Conservation (phyloP, 2,329 filamentous ascomycete genomes). For the Tolypocladium pustulatum region DNA sequence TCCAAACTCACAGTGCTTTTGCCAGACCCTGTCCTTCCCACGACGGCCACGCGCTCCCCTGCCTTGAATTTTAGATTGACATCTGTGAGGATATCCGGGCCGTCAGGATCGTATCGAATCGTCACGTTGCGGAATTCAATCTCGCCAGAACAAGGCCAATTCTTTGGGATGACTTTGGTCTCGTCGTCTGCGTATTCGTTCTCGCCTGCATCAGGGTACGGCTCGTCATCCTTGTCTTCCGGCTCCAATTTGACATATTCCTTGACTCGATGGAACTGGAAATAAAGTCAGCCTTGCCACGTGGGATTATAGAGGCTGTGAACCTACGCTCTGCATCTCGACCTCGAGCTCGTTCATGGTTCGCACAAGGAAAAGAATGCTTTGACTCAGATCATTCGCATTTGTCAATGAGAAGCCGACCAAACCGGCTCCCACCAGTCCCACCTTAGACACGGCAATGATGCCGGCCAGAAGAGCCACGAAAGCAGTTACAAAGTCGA, state of each 20-base stretch:
- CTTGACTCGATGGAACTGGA: conserved; percentile 36
- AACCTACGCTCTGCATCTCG: conserved; percentile 43
- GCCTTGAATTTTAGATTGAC: conserved; percentile 44
- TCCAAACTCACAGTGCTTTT: conserved; percentile 61
- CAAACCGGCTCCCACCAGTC: conserved; percentile 36
- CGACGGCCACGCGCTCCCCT: conserved; percentile 67
- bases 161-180: conserved; percentile 24
- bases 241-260: conserved; percentile 36
- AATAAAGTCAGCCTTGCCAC: not conserved
- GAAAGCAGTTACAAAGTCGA: conserved; percentile 43
- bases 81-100: conserved; percentile 37
- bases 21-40: conserved; percentile 72
- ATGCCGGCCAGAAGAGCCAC: conserved; percentile 40
- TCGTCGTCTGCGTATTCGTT: conserved; percentile 29
- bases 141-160: conserved; percentile 35
- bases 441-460: conserved; percentile 38
- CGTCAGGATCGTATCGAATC: conserved; percentile 34
- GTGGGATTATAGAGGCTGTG: not conserved
- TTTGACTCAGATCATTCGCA: conserved; percentile 41
- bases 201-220: conserved; percentile 25
- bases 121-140: conserved; percentile 41
- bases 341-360: conserved; percentile 46
- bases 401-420: conserved; percentile 47
- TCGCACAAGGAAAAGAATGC: conserved; percentile 40
- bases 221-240: conserved; percentile 31